These are phyloP conservation scores for Flueggea neowawraea DNA, from an alignment of 441 rosid species.

Conservation along the genomic window DNA sequence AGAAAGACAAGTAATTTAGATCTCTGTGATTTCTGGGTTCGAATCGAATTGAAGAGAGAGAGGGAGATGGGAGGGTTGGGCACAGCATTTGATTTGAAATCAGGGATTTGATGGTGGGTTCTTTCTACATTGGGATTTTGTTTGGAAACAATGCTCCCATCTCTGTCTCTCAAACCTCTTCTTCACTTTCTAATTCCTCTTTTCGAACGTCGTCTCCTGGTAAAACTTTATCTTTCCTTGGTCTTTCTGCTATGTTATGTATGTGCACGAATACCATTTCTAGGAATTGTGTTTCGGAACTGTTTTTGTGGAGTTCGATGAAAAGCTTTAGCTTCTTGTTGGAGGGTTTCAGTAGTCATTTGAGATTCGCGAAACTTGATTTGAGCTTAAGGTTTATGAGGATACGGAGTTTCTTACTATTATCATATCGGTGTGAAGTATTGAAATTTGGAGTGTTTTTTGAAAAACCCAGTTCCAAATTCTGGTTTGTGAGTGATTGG, in stretches of 20 bases:
- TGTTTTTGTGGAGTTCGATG: not conserved
- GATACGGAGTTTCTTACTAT: no score
- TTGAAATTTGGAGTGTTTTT: no score
- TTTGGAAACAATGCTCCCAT: slow-evolving; percentile 57
- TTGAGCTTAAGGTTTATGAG: no score
- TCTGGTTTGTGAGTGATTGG: no score
- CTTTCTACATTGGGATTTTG: slow-evolving; percentile 75
- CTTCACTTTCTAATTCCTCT: slow-evolving; percentile 28
- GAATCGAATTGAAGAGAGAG: not conserved
- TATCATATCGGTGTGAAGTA: no score
- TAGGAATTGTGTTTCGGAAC: not conserved
- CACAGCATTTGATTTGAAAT: slow-evolving; percentile 59
- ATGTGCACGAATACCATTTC: not conserved
- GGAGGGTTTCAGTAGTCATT: no score
- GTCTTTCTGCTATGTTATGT: not conserved
- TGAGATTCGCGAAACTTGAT: no score
- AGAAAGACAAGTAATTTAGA: no score
- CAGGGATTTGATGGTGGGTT: slow-evolving; percentile 68
- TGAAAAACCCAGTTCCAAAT: no score
- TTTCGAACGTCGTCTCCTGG: slow-evolving; percentile 20
- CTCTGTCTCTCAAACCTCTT: slow-evolving; percentile 28
- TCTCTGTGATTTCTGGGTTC: no score
- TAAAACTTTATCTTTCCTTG: slow-evolving; percentile 6
- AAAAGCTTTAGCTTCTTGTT: no score
- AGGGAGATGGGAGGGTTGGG: slow-evolving; percentile 53